Conservation (phyloP, 208 protist species). For the Wallacemonas rigidus region DNA sequence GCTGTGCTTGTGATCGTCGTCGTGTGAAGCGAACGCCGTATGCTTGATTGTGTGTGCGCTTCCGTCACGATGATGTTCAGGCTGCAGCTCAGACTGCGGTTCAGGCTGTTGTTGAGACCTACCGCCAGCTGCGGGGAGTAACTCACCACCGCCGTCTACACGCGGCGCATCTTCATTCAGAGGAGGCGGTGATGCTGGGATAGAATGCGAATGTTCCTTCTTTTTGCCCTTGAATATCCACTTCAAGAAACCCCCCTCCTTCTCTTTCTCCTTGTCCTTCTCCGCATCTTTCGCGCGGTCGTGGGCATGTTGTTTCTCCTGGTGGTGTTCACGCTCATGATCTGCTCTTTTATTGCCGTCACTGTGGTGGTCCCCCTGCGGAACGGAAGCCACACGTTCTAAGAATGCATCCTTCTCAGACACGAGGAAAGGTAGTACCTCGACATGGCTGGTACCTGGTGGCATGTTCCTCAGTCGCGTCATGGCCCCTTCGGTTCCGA, state of each 20-base stretch:
- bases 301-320: not conserved
- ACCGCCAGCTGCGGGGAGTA: not conserved
- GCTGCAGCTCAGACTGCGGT: not conserved
- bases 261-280: slow-evolving; percentile 17
- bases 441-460: slow-evolving; percentile 18
- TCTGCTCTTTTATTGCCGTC: not conserved
- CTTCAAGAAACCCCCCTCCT: slow-evolving; percentile 24
- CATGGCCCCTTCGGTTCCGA: slow-evolving; percentile 21
- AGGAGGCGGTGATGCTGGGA: not conserved
- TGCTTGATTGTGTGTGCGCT: not conserved
- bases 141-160: not conserved
- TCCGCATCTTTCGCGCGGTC: slow-evolving; percentile 4
- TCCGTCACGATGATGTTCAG: not conserved
- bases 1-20: slow-evolving; percentile 4
- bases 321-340: not conserved
- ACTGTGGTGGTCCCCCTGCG: not conserved
- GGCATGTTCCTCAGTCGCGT: slow-evolving; percentile 17
- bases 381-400: not conserved
- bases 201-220: slow-evolving; percentile 11
- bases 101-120: not conserved
- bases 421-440: slow-evolving; percentile 24
- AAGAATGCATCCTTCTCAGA: slow-evolving; percentile 13
- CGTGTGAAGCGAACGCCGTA: not conserved
- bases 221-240: slow-evolving; percentile 25
- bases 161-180: not conserved